These are phyloP conservation scores for Lyophyllum atratum DNA, from an alignment of 768 basidiomycete genomes.

Conservation along the genomic window DNA sequence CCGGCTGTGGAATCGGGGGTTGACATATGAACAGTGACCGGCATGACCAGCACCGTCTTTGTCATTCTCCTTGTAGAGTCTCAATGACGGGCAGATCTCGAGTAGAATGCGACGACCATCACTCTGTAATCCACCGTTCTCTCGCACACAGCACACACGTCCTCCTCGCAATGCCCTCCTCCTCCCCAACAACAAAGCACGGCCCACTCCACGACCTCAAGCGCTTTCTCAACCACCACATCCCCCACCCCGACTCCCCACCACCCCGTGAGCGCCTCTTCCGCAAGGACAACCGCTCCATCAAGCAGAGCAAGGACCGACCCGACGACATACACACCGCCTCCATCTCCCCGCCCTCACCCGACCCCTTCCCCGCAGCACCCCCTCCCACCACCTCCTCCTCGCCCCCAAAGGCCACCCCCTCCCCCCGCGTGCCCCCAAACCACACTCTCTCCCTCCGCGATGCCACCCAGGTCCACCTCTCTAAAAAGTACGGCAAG, in stretches of 20 bases:
- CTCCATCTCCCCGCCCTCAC: conserved; percentile 18
- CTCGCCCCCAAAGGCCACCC: conserved; percentile 14
- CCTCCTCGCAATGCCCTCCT: conserved; percentile 24
- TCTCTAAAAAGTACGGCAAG: conserved; percentile 99
- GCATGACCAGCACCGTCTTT: not conserved
- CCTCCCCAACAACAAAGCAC: conserved; percentile 37
- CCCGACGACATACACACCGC: conserved; percentile 35
- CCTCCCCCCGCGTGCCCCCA: conserved; percentile 22
- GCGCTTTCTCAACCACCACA: conserved; percentile 92
- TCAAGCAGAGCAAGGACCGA: conserved; percentile 48
- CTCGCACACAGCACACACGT: conserved; percentile 14
- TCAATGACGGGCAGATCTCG: not conserved
- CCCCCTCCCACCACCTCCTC: conserved; percentile 18
- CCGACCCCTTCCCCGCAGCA: conserved; percentile 23
- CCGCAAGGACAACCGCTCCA: conserved; percentile 28
- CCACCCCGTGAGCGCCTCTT: conserved; percentile 23
- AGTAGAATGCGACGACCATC: not conserved
- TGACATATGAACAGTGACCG: no score
- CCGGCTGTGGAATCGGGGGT: no score
- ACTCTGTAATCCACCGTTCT: conserved; percentile 1
- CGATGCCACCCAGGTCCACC: conserved; percentile 84
- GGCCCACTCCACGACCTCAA: conserved; percentile 91
- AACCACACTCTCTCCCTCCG: conserved; percentile 54
- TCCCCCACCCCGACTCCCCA: conserved; percentile 51
- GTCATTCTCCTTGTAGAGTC: not conserved